Conservation (phyloP, 306 rosid genomes). For the Dryas alaskensis region DNA sequence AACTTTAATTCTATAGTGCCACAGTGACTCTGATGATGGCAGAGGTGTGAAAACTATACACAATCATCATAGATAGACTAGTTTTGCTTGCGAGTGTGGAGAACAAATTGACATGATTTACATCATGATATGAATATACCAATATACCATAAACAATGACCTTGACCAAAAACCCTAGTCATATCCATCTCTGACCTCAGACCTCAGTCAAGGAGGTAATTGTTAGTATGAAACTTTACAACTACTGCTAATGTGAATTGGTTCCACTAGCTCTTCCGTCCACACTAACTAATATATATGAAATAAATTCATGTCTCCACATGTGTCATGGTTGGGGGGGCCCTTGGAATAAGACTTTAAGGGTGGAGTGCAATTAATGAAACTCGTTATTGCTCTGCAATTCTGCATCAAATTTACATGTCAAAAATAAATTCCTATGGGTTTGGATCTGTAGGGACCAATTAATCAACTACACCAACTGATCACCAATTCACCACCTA, state of each 20-base stretch:
- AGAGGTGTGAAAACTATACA: not conserved
- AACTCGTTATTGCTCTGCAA: not conserved
- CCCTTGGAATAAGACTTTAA: not conserved
- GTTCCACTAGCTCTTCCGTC: slow-evolving; percentile 13
- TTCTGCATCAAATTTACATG: not conserved
- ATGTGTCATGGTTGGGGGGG: not conserved
- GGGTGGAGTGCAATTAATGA: slow-evolving; percentile 3
- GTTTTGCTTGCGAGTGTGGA: not conserved
- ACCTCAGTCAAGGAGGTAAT: slow-evolving; percentile 1
- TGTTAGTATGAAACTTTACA: not conserved
- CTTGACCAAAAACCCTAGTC: not conserved
- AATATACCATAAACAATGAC: no score
- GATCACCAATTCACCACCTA: not conserved
- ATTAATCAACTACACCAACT: not conserved
- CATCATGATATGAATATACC: not conserved
- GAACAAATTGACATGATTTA: not conserved
- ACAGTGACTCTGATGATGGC: slow-evolving; percentile 2
- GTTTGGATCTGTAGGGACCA: not conserved
- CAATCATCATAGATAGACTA: not conserved
- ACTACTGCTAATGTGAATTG: slow-evolving; percentile 13
- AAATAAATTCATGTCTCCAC: not conserved
- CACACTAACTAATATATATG: not conserved
- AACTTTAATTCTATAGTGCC: not conserved
- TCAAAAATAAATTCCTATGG: not conserved
- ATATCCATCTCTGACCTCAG: slow-evolving; percentile 11